Conservation (phyloP, 2,329 filamentous ascomycete genomes). For the Penicillium sp. region DNA sequence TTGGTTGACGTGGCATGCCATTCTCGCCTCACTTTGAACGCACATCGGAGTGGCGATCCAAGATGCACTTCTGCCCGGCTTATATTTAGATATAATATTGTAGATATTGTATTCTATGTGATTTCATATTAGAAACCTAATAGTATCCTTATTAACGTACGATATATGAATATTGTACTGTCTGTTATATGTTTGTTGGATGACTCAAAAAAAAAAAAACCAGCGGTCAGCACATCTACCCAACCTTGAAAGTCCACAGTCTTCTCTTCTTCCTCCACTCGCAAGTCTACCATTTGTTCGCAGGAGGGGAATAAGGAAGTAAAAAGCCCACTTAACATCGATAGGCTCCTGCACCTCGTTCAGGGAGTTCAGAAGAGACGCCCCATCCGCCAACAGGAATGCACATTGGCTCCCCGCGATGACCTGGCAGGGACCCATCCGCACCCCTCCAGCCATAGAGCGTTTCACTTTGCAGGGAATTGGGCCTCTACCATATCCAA, state of each 20-base stretch:
- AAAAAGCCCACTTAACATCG: slow-evolving; percentile 1
- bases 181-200: not conserved
- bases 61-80: slow-evolving; percentile 1
- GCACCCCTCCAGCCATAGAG: slow-evolving; percentile 5
- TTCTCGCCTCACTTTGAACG: slow-evolving; percentile 4
- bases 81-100: not conserved
- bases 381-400: slow-evolving; percentile 9
- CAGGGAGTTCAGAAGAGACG: slow-evolving; percentile 1
- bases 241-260: not conserved
- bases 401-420: slow-evolving; percentile 21
- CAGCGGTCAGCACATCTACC: slow-evolving; percentile 22
- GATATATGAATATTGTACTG: not conserved
- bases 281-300: slow-evolving; percentile 12
- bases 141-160: not conserved
- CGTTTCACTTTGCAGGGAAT: slow-evolving; percentile 6
- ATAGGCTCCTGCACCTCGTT: slow-evolving; percentile 7
- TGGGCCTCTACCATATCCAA: slow-evolving; percentile 11
- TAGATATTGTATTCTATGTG: not conserved
- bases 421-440: slow-evolving; percentile 21
- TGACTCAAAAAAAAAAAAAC: not conserved
- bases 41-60: slow-evolving; percentile 4
- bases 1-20: not conserved
- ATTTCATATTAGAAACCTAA: not conserved
- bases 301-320: slow-evolving; percentile 1
- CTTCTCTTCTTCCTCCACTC: slow-evolving; percentile 1